A percentile compares a stretch with the other conserved stretches of the same genome.
phyloP scores from a whole-genome alignment of 83 land plant genomes.

The Picea mariana region DNA sequence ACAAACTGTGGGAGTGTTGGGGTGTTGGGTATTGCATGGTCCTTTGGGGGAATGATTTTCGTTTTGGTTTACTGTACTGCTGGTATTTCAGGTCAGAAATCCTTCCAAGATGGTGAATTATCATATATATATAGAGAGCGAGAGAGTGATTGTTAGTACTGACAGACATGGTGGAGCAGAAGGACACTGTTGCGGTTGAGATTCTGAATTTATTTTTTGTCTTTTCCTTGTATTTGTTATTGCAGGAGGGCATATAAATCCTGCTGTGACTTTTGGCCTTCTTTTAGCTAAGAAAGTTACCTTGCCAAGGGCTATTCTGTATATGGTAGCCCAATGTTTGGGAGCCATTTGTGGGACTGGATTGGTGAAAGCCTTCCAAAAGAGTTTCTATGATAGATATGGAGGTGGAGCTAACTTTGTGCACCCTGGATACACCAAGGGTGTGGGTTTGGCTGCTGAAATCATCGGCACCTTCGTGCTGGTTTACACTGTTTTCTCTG shows the following conservation, averaged over 20 bases:
- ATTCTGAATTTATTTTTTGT: no score
- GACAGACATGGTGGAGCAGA: no score
- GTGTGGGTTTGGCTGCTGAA: constrained; percentile 53
- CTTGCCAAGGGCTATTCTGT: constrained; percentile 43
- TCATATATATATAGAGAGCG: no score
- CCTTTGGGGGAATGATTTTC: constrained; percentile 67
- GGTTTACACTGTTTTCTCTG: constrained; percentile 59
- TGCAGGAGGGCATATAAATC: constrained; percentile 72
- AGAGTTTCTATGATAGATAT: constrained; percentile 25
- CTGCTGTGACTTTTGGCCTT: constrained; percentile 65
- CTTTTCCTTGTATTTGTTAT: not conserved
- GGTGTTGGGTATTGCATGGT: constrained; percentile 56
- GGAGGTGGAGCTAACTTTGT: constrained; percentile 59
- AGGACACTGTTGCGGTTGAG: no score
- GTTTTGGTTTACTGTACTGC: constrained; percentile 70
- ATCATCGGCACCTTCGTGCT: constrained; percentile 61
- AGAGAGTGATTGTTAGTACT: no score
- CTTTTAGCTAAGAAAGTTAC: constrained; percentile 63
- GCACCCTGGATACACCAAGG: constrained; percentile 37
- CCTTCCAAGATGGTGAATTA: no score
- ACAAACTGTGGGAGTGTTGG: constrained; percentile 49
- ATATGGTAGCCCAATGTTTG: constrained; percentile 63
- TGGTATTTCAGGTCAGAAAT: constrained; percentile 49
- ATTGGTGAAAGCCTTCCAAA: constrained; percentile 55
- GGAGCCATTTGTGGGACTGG: constrained; percentile 63